These are phyloP conservation scores for Colletotrichum sidae DNA, from an alignment of 2,329 filamentous ascomycete genomes.

Conservation along the genomic window DNA sequence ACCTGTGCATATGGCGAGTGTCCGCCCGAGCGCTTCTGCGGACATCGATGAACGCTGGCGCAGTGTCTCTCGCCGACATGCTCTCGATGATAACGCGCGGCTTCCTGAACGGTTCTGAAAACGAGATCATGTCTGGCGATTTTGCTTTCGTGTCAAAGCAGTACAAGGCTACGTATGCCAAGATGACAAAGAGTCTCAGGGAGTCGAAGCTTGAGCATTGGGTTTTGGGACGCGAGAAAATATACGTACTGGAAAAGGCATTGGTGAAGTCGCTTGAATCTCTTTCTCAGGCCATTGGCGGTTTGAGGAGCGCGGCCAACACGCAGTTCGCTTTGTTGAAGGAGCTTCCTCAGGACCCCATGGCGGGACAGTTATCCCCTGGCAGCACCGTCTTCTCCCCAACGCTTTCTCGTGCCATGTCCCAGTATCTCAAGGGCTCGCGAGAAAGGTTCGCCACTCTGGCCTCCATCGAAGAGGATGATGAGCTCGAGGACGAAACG, in stretches of 20 bases:
- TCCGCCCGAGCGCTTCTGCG: constrained; percentile 81
- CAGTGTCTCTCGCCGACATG: constrained; percentile 82
- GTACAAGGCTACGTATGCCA: constrained; percentile 75
- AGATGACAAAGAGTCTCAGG: constrained; percentile 80
- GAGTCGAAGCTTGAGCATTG: constrained; percentile 94
- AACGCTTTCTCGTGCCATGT: constrained; percentile 43
- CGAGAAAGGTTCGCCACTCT: constrained; percentile 60
- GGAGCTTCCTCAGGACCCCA: constrained; percentile 60
- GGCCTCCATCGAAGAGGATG: constrained; percentile 73
- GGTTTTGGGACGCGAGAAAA: constrained; percentile 79
- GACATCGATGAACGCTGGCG: constrained; percentile 78
- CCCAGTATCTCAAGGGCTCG: constrained; percentile 51
- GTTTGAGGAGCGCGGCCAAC: constrained; percentile 86
- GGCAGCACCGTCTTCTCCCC: constrained; percentile 46
- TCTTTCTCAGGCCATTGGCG: constrained; percentile 89
- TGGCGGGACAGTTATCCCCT: constrained; percentile 47
- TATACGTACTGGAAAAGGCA: constrained; percentile 82
- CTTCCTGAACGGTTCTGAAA: constrained; percentile 85
- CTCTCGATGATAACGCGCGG: constrained; percentile 83
- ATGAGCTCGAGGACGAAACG: constrained; percentile 53
- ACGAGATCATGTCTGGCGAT: constrained; percentile 75
- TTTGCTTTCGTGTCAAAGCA: constrained; percentile 71
- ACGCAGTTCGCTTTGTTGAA: constrained; percentile 89
- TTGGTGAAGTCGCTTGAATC: constrained; percentile 87
- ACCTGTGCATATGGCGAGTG: constrained; percentile 80